Conservation (phyloP, 768 basidiomycete genomes). For the Holtermanniella nyarrowii region DNA sequence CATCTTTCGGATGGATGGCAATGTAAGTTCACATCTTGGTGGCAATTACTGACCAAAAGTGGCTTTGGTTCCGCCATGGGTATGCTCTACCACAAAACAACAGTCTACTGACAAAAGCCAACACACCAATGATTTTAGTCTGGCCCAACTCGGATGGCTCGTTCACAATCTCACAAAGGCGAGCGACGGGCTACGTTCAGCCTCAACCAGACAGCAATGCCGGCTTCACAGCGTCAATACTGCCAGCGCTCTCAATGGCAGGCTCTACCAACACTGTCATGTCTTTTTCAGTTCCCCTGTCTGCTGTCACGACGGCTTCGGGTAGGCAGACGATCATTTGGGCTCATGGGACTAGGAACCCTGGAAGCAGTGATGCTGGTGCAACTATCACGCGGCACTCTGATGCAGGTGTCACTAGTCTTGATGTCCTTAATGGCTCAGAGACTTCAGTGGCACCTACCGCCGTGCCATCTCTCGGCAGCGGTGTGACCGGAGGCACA, state of each 20-base stretch:
- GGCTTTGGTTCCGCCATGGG: conserved; percentile 24
- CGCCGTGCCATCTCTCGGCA: conserved; percentile 40
- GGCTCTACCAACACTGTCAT: conserved; percentile 19
- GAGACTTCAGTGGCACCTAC: too few species aligned
- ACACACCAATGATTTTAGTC: conserved; percentile 55
- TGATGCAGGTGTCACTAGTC: conserved; percentile 42
- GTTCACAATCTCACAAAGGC: conserved; percentile 58
- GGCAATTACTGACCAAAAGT: conserved; percentile 1
- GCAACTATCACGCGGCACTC: conserved; percentile 49
- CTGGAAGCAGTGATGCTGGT: conserved; percentile 45
- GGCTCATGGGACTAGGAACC: conserved; percentile 50
- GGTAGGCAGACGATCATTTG: conserved; percentile 46
- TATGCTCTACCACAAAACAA: conserved; percentile 2
- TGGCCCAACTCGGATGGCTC: conserved; percentile 57
- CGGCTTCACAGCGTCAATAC: conserved; percentile 47
- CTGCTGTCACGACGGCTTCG: neutral
- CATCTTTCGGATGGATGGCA: conserved; percentile 24
- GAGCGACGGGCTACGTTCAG: conserved; percentile 48
- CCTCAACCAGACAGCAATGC: conserved; percentile 44
- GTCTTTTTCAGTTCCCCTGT: conserved; percentile 24
- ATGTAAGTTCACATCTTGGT: conserved; percentile 18
- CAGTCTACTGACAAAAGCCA: conserved; percentile 5
- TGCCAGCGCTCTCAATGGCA: conserved; percentile 36
- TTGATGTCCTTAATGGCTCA: conserved; percentile 53
- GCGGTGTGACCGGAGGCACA: conserved; percentile 2